Evolutionary conservation across 1,284 basidiomycete genomes (phyloP), one percentile per base, ranked within the genome.

Genomic region (Moesziomyces sp.): DNA sequence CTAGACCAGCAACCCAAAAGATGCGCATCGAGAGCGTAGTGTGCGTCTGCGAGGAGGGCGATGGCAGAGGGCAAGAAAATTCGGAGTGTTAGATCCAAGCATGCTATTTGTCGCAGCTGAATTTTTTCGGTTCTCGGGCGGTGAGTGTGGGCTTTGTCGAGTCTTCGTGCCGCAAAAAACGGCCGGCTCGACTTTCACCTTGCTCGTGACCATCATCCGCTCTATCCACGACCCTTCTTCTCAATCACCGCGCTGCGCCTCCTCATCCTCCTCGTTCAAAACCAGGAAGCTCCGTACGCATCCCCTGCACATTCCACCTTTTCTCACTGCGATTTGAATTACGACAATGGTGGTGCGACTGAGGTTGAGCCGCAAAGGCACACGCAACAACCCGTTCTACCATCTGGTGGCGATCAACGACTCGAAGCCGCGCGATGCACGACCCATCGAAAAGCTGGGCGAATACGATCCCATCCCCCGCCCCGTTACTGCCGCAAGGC

Each of bases 401-500:
- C 93, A 95, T 84, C 85, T 97, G 63, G 93, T 97, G 60, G 95
- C 93, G 54, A 91, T 93, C 65, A 89, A 93, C 83, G 88, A 90
- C 55, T 87, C 88, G 57, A 89, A 90, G 71, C 87, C 90, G 50
- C 90, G 94, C 40, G 89, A 97, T 83, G 94, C 91, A n/a, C 90
- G 91, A 77, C 95, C 95, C 9, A 89, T 93, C 70, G 95, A 98
- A 85, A 89, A 92, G 57, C 87, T 98, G 44, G 95, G 93, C 48
- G 88, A 93, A 58, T 97, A 93, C 86, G 89, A 95, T 84, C 93
- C 93, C 5, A 85, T 87, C 19, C 86, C 87, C 23, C 84, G 52
- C 59, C 62, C 64, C 5, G 48, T 56, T 16, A 33, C 53, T 18
- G 19, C 59, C 0, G 14, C 19, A 16, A 53, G 57, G 2, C 33